Conservation (phyloP, 2,329 filamentous ascomycete genomes). For the Gremmenia infestans region DNA sequence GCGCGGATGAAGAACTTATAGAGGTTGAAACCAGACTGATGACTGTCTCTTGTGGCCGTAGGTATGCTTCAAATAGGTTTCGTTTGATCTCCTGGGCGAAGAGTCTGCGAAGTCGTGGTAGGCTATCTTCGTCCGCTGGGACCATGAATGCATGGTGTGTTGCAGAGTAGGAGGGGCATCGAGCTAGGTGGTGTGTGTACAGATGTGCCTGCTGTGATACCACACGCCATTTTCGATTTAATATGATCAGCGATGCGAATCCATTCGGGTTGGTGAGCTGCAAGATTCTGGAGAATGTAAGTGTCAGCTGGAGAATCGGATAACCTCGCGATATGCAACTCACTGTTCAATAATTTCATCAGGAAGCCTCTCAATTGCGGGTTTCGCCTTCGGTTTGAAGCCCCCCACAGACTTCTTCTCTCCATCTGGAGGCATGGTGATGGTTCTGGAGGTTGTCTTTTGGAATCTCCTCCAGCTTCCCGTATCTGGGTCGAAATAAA, state of each 20-base stretch:
- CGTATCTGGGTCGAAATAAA: neutral
- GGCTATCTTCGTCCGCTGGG: constrained; percentile 41
- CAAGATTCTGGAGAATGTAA: constrained; percentile 48
- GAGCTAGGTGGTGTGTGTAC: constrained; percentile 57
- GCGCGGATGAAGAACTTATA: constrained; percentile 74
- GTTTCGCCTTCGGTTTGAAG: constrained; percentile 6
- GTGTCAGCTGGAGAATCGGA: constrained; percentile 11
- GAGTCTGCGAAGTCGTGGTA: constrained; percentile 56
- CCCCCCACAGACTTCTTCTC: constrained; percentile 9
- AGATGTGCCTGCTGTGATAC: constrained; percentile 60
- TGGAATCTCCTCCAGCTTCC: neutral
- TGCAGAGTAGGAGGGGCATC: constrained; percentile 54
- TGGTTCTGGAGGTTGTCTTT: neutral
- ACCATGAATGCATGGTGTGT: constrained; percentile 36
- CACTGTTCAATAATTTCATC: constrained; percentile 69
- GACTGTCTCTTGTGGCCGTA: constrained; percentile 64
- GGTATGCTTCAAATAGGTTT: constrained; percentile 71
- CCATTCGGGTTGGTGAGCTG: constrained; percentile 54
- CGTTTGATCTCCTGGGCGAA: constrained; percentile 70
- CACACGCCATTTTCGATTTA: constrained; percentile 61
- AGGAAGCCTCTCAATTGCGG: constrained; percentile 50
- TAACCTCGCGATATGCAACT: constrained; percentile 28
- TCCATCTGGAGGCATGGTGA: constrained; percentile 3
- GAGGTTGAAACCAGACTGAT: constrained; percentile 80
- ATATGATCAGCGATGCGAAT: constrained; percentile 61